Base-by-base conservation (phyloP, 1,284 basidiomycete species). In the Hemileia vastatrix region DNA sequence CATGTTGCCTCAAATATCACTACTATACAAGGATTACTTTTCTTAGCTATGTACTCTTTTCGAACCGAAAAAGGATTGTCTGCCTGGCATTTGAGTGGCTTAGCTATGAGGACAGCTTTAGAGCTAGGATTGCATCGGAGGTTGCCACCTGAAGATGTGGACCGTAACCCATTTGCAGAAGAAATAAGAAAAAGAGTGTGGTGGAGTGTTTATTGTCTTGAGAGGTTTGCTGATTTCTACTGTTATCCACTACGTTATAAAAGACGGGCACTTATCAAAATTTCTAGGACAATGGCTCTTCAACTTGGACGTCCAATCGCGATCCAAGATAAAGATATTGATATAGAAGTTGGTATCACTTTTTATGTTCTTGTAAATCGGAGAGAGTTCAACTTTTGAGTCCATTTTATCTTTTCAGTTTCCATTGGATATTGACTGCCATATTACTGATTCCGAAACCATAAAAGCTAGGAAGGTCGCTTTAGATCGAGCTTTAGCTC, bases 41-140 rank as follows among this genome's bases (percentile, higher is more conserved):
- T 60, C 24, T 44, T 60, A 45, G 57, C 57, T 8, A 60, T 60
- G 57, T 60, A 60, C 43, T 60, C 57, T 44, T 60, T 60, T 43
- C 57, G 57, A 13, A 45, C 57, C 8, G 40, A 49, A 6, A 53
- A 53, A 15, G 57, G 57, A 19, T 43, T 60, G 18, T 60, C 57
- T 1, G 50, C 57, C 43, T 60, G 57, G 57, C 57, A 60, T 33
- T 44, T 60, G n/a, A 53, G 49, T 9, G 57, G 57, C 40, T 51
- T 60, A 36, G 57, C 57, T n/a, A 53, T 60, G 33, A 52, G 57
- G 15, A 60, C 57, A 52, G 57, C 57, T 18, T 19, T 60, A 23
- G 57, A 60, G 31, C 51, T 60, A 33, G 57, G 57, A 19, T 43
- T 60, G n/a, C 57, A 60, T 43, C 33, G 57, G 53, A 60, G 53